Base-by-base conservation (phyloP, 192 early-diverging fungal species). In the Geranomyces michiganensis region DNA sequence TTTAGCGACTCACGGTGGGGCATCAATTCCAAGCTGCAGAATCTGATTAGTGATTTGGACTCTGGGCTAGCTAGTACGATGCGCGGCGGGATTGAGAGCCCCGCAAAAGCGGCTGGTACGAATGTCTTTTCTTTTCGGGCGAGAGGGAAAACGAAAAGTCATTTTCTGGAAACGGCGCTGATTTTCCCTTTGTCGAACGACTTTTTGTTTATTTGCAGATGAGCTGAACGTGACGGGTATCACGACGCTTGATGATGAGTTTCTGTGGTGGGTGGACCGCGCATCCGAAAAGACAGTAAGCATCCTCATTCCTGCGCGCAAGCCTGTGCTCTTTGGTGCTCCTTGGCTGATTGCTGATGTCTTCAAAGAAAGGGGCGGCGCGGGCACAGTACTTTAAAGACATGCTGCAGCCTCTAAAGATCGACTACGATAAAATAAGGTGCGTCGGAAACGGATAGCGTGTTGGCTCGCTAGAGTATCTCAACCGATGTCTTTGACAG, bases 11-110 rank as follows among this genome's bases (percentile, higher is more conserved):
- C 53, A 1, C 74, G 33, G 27, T 36, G 63, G 61, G 56, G 56
- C 13, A 26, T 78, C 62, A 74, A 27, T 44, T 9, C 73, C 9
- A 68, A 71, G 47, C 44, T 82, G 10, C 67, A 80, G 55, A 44
- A 67, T 26, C 56, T 82, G 51, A 63, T 82, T 48, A 32, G 56
- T 27, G 81, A 82, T 4, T 67, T 82, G 14, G 81, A 82, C 45
- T 21, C 21, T 48, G 62, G 76, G 29, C 73, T 75, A 26, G 64
- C 56, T 10, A 73, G 44, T 9, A 17, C 48, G 1, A 7, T 71
- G 36, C 27, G 74, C 45, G 60, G 29, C 33, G 60, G 58, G 7
- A 17, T 32, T 7, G 58, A 60, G 29, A 29, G 62, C 6, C 22
- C 44, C 41, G 41, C 29, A 7, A 30, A 45, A 46, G 70, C 6